Base-by-base conservation (phyloP, 2,329 filamentous ascomycete species). In the Lasiodiplodia sp. region DNA sequence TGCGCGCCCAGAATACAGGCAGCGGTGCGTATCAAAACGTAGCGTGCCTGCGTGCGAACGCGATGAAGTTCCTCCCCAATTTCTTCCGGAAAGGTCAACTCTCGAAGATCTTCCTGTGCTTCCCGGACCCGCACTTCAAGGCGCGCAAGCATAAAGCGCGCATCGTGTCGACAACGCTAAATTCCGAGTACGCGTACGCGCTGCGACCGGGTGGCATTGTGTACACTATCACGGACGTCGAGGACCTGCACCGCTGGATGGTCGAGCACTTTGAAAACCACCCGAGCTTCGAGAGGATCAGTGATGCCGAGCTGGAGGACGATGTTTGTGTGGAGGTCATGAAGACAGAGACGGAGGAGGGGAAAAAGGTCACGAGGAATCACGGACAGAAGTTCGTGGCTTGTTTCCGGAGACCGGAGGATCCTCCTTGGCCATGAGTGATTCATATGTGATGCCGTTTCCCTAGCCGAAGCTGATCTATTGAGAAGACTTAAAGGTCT, bases 1-100 rank as follows among this genome's bases (percentile, higher is more conserved):
- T 98, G 21, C 89, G 96, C 4, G 82, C 84, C 14, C 90, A 94
- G 75, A 86, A 88, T 71, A 76, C 82, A 6, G 82, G 83, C 6
- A 77, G 78, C 34, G 79, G 81, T 63, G 70, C 69, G 44, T 98
- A 93, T 79, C 91, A 96, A 77, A 99, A 99, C 79, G 91, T 95
- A 66, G 90, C 92, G 40, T 96, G 93, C 77, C 84, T 99, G 58
- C 91, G 96, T 71, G 92, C 93, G 72, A 99, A 99, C 83, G 93
- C 93, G 5, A 99, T 99, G 96, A 99, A 99, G 79, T 99, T 98
- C 80, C 85, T 99, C n/a, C 95, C 96, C 71, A 98, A 99, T 78
- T 97, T 97, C 85, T 98, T 99, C 85, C 84, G 82, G 67, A 92
- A 90, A 75, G 85, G 82, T 16, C 94, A 97, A 78, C 88, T 99